phyloP scores from a whole-genome alignment of 345 rosid genomes.

The Hibiscus syriacus region DNA sequence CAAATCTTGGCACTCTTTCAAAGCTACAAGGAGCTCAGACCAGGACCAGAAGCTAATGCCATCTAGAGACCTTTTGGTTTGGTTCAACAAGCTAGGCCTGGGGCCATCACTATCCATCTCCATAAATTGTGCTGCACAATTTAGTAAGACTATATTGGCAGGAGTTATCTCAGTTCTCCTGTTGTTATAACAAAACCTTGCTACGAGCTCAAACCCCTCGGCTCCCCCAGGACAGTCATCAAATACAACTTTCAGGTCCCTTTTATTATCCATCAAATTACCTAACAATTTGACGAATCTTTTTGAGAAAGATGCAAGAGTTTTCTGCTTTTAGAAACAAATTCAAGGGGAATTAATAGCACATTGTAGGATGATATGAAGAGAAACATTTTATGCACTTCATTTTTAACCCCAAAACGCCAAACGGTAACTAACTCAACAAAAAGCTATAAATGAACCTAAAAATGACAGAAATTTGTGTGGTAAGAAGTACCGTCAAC shows the following conservation, averaged over 20 bases:
- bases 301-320: slow-evolving; percentile 31
- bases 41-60: slow-evolving; percentile 46
- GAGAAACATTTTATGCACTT: not conserved
- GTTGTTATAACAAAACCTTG: slow-evolving; percentile 41
- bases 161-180: slow-evolving; percentile 30
- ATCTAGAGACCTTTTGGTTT: slow-evolving; percentile 23
- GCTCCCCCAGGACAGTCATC: slow-evolving; percentile 52
- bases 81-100: slow-evolving; percentile 19
- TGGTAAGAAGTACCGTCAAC: slow-evolving; percentile 13
- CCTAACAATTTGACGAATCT: slow-evolving; percentile 28
- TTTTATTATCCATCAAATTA: not conserved
- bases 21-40: slow-evolving; percentile 41
- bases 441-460: slow-evolving; percentile 14
- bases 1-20: slow-evolving; percentile 38
- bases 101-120: slow-evolving; percentile 27
- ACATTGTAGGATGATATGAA: not conserved
- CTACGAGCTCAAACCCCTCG: slow-evolving; percentile 47
- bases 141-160: slow-evolving; percentile 28
- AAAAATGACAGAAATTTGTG: slow-evolving; percentile 1
- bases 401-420: not conserved
- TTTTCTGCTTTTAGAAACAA: slow-evolving; percentile 23
- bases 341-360: not conserved
- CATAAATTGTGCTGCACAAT: slow-evolving; percentile 36
- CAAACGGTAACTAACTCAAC: slow-evolving; percentile 1
- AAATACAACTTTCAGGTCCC: slow-evolving; percentile 37